Evolutionary conservation across 202 grass and related monocot genomes (phyloP), one percentile per base, ranked within the genome.

Genomic region (Setaria italica): DNA sequence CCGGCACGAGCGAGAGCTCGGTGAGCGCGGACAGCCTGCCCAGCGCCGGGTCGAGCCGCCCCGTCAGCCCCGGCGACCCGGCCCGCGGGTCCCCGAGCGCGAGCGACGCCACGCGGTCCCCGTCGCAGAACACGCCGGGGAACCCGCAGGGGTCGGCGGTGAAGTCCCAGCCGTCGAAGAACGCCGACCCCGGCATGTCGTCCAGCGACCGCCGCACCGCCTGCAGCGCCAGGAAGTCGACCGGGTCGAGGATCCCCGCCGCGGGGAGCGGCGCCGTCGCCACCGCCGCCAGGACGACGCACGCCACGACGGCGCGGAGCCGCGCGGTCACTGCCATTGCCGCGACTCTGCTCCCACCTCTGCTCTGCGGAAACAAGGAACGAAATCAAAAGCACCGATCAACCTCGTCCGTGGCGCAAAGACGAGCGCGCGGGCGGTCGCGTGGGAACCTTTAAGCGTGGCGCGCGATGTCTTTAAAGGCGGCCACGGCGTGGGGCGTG

Each of bases 131-230:
- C 19, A 99, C 92, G 6, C 97, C 97, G 2, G 92, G 82, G 76
- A 99, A 99, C 13, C 88, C 94, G 86, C 97, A 99, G 1, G 97
- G 97, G 65, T 99, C 97, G 0, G 88, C 90, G 2, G 97, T 99
- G 89, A 99, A 99, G 89, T 99, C 97, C 97, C 97, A 99, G 10
- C 67, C 78, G 17, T 73, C 76, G 65, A 99, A 97, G 92, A 97
- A 99, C 0, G 71, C 65, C 11, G 97, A 96, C 15, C 97, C 97
- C 0, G 97, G 94, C 90, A 94, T 85, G 85, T 99, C 97, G 57
- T 94, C 85, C 2, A 99, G 92, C 60, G 97, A 92, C 82, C 93
- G 85, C 39, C 94, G 92, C 69, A 94, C 85, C n/a, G 92, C 89
- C 85, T 99, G 97, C 76, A 99, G 85, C 78, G 90, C 97, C 69